These are phyloP conservation scores for Penstemon barbatus DNA, from an alignment of 257 asterid genomes.

Conservation along the genomic window DNA sequence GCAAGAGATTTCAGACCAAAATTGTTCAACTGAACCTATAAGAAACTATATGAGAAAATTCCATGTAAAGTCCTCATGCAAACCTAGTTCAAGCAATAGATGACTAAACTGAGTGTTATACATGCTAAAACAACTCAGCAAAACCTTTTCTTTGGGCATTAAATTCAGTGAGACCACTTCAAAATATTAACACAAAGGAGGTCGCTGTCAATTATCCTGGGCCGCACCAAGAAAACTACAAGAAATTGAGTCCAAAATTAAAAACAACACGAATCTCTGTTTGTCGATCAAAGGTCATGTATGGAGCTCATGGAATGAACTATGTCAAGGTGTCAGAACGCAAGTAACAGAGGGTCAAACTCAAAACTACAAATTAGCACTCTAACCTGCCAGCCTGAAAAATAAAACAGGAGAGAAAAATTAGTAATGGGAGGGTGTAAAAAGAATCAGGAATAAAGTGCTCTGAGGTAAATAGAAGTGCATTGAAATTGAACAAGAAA, in stretches of 20 bases:
- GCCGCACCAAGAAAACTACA: slow-evolving; percentile 42
- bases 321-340: slow-evolving; percentile 29
- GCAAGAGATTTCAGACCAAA: slow-evolving; percentile 18
- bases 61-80: slow-evolving; percentile 22
- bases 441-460: slow-evolving; percentile 2
- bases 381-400: slow-evolving; percentile 41
- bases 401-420: slow-evolving; percentile 3
- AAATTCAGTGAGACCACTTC: slow-evolving; percentile 27
- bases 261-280: slow-evolving; percentile 24
- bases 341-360: slow-evolving; percentile 17
- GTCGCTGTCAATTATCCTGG: slow-evolving; percentile 32
- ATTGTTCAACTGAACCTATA: not conserved
- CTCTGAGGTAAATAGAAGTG: not conserved
- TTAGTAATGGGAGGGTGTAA: not conserved
- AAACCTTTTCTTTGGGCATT: slow-evolving; percentile 2
- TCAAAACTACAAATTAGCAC: slow-evolving; percentile 12
- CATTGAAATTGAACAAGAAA: not conserved
- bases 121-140: slow-evolving; percentile 25
- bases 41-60: not conserved
- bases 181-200: slow-evolving; percentile 34
- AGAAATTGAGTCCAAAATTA: slow-evolving; percentile 29
- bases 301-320: slow-evolving; percentile 20
- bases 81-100: slow-evolving; percentile 25
- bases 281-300: slow-evolving; percentile 8
- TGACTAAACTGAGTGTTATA: not conserved